Conservation (phyloP, 805 yeast genomes). For the Maudiozyma turicensis region DNA sequence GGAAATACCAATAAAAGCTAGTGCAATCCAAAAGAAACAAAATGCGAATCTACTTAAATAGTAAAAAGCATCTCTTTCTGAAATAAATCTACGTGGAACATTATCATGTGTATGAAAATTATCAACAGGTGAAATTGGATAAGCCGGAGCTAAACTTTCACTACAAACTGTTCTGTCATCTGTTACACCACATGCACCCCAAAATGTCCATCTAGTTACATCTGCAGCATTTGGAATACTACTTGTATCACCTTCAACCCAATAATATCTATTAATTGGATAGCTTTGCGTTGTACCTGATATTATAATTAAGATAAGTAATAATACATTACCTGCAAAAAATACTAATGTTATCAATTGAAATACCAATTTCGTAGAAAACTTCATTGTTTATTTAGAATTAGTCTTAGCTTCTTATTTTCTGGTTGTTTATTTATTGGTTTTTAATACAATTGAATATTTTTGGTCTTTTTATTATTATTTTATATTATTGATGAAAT, state of each 20-base stretch:
- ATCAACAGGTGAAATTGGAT: conserved; percentile 65
- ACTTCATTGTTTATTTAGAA: background rate
- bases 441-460: background rate
- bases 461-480: too few relatives aligned
- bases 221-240: conserved; percentile 39
- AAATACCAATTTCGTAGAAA: background rate
- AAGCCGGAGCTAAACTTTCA: conserved; percentile 46
- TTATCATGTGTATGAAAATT: conserved; percentile 48
- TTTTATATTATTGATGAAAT: too few relatives aligned
- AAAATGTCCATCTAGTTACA: conserved; percentile 68
- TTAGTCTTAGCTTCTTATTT: background rate
- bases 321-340: conserved; percentile 35
- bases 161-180: conserved; percentile 15
- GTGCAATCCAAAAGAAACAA: conserved; percentile 49
- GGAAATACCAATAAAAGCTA: conserved; percentile 54
- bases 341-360: conserved; percentile 21
- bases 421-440: background rate
- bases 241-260: conserved; percentile 63
- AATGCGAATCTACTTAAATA: conserved; percentile 59
- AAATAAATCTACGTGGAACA: conserved; percentile 46
- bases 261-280: conserved; percentile 59
- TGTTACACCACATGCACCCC: conserved; percentile 52
- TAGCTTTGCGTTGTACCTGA: conserved; percentile 51
- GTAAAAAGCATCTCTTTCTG: conserved; percentile 47
- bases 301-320: conserved; percentile 48